A percentile compares a stretch with the other conserved stretches of the same genome.
phyloP scores from a whole-genome alignment of 2,329 filamentous ascomycete genomes.

The Colletotrichum sp. region DNA sequence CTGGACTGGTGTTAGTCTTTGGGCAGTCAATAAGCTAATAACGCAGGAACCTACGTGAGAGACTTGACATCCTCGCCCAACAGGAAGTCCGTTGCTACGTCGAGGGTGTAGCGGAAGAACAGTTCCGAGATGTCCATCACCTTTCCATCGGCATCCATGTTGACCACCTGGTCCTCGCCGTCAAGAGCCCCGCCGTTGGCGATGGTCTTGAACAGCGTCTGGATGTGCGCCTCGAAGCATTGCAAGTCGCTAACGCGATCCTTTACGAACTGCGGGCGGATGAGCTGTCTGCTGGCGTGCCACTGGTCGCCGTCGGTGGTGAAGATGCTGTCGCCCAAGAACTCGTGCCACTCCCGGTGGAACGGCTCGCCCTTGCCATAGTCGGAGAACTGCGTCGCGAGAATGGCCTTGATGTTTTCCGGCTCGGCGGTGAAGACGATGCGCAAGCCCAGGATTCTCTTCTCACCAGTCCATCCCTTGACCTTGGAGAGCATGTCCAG shows the following conservation, averaged over 20 bases:
- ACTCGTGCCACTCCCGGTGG: constrained; percentile 76
- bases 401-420: constrained; percentile 88
- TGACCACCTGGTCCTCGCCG: constrained; percentile 67
- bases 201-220: constrained; percentile 74
- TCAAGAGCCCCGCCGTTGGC: constrained; percentile 61
- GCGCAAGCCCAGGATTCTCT: constrained; percentile 58
- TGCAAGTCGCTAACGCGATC: constrained; percentile 84
- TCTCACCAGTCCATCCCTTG: constrained; percentile 64
- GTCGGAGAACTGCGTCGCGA: constrained; percentile 85
- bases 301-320: constrained; percentile 80
- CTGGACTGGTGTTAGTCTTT: constrained; percentile 30
- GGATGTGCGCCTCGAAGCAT: constrained; percentile 80
- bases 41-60: constrained; percentile 46
- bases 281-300: constrained; percentile 81
- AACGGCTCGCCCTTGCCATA: constrained; percentile 84
- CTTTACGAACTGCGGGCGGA: constrained; percentile 86
- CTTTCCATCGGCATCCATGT: constrained; percentile 63
- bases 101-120: constrained; percentile 85
- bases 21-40: not conserved
- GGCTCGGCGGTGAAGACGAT: constrained; percentile 80
- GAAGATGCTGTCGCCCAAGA: constrained; percentile 79
- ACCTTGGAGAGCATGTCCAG: constrained; percentile 48
- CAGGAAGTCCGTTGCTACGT: constrained; percentile 86
- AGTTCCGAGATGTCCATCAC: constrained; percentile 75
- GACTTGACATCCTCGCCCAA: constrained; percentile 76